Conservation (phyloP, 768 basidiomycete genomes). For the Mycena rosella region DNA sequence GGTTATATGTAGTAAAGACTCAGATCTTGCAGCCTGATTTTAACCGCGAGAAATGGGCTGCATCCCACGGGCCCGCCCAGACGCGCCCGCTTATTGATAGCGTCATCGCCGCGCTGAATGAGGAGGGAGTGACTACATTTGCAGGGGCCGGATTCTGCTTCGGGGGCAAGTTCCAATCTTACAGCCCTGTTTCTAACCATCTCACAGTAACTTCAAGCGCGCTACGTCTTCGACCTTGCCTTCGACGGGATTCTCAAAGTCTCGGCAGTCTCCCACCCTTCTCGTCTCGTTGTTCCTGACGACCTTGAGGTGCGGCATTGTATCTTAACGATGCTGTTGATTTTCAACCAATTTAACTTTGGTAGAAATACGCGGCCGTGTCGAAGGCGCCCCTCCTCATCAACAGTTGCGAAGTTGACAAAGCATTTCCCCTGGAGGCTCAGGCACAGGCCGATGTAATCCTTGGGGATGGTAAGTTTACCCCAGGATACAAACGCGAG, state of each 20-base stretch:
- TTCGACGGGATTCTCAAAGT: neutral
- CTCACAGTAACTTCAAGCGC: neutral
- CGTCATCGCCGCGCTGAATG: neutral
- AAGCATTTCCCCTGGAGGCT: neutral
- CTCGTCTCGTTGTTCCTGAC: neutral
- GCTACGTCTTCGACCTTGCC: neutral
- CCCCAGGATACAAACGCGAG: neutral
- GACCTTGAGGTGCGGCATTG: neutral
- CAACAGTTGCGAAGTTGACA: neutral
- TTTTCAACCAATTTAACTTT: neutral
- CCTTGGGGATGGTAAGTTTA: neutral
- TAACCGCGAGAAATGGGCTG: neutral
- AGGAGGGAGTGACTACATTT: neutral
- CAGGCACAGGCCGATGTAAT: neutral
- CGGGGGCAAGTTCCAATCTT: neutral
- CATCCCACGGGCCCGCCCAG: neutral
- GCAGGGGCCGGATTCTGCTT: neutral
- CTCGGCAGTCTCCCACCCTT: neutral
- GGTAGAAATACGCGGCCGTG: neutral
- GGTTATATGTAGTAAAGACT: neutral
- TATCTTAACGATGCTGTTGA: too few relatives aligned
- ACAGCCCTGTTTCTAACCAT: neutral
- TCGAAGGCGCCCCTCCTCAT: neutral
- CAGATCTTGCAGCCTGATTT: slow-evolving; percentile 19
- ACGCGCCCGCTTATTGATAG: neutral